A percentile compares a stretch with the other conserved stretches of the same genome.
Evolutionary conservation across 208 protist genomes (phyloP).

Genomic region (Wallacemonas collosoma): DNA sequence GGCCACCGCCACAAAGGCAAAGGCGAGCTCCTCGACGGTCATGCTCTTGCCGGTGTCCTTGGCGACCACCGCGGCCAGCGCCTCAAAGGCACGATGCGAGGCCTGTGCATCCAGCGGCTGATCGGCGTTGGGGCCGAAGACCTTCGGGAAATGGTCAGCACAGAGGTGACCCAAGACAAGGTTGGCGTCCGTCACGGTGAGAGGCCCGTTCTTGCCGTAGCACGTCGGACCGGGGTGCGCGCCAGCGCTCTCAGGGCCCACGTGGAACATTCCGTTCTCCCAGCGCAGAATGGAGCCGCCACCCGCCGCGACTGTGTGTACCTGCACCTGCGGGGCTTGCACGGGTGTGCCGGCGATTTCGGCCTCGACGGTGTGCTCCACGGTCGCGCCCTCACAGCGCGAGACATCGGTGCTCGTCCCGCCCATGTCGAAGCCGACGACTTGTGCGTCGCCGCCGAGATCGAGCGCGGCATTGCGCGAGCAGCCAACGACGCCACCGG

Average conservation of each 20-base stretch:
- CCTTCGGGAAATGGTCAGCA: conserved; percentile 93
- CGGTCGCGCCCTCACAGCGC: conserved; percentile 67
- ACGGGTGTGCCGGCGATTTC: conserved; percentile 87
- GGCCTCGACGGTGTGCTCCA: conserved; percentile 91
- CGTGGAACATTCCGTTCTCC: conserved; percentile 86
- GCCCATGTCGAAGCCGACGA: conserved; percentile 96
- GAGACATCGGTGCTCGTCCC: conserved; percentile 96
- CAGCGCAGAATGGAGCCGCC: conserved; percentile 94
- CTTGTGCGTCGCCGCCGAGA: conserved; percentile 32
- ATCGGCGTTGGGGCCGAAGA: conserved; percentile 90
- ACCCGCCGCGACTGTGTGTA: conserved; percentile 97
- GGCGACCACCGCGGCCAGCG: conserved; percentile 66
- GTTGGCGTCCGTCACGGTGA: conserved; percentile 96
- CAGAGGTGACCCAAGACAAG: conserved; percentile 92
- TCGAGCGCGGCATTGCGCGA: conserved; percentile 69
- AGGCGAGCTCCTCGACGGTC: conserved; percentile 85
- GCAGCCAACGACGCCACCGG: conserved; percentile 95
- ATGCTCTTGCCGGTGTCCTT: conserved; percentile 34
- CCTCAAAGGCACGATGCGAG: conserved; percentile 55
- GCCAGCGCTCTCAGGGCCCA: conserved; percentile 93
- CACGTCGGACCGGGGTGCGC: conserved; percentile 92
- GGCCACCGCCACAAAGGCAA: conserved; percentile 93
- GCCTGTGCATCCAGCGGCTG: conserved; percentile 64
- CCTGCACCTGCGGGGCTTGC: conserved; percentile 94
- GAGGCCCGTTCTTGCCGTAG: conserved; percentile 92